Base-by-base conservation (phyloP, 1,284 basidiomycete species). In the Papiliotrema laurentii region DNA sequence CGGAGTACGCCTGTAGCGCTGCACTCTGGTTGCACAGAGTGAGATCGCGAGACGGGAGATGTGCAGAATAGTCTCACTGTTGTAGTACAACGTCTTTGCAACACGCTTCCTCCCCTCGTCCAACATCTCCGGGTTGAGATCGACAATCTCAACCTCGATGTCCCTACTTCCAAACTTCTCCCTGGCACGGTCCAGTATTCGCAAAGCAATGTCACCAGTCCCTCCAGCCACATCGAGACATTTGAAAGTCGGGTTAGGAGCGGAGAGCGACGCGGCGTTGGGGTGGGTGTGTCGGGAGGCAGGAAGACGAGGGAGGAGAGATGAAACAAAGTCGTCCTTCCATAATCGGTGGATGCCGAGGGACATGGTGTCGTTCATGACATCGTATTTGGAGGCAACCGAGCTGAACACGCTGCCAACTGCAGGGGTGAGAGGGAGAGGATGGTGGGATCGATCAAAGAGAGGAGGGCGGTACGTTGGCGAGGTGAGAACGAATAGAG, bases 281-380 rank as follows among this genome's bases (percentile, higher is more conserved):
- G 59, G 59, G 52, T 68, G 64, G 36, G 59, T 54, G 49, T 73
- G 71, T 42, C 62, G 54, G 7, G 68, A 69, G 10, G 72, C 54
- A 0, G 72, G 67, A 7, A 74, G 54, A 43, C 76, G 73, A 1
- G 94, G 94, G 60, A 86, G 82, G 53, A 98, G 77, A 4, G 79
- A 77, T 6, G 83, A 80, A 35, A 99, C 87, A 70, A 90, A 92
- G 37, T 84, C 81, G 73, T 97, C 92, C 76, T 98, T 99, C 96
- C 96, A 99, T 25, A 98, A 76, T 39, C 96, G 81, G 70, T 98
- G 96, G 24, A 98, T 86, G 28, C 96, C 96, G 51, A 97, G 76
- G 5, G 94, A 98, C 77, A 94, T 90, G 24, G 92, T 90, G 69
- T 98, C 96, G 79, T 99, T 99, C 93, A 98, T 97, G 36, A 97